Evolutionary conservation across 305 asterid genomes (phyloP), one percentile per base, ranked within the genome.

Genomic region (Fraxinus greggii): DNA sequence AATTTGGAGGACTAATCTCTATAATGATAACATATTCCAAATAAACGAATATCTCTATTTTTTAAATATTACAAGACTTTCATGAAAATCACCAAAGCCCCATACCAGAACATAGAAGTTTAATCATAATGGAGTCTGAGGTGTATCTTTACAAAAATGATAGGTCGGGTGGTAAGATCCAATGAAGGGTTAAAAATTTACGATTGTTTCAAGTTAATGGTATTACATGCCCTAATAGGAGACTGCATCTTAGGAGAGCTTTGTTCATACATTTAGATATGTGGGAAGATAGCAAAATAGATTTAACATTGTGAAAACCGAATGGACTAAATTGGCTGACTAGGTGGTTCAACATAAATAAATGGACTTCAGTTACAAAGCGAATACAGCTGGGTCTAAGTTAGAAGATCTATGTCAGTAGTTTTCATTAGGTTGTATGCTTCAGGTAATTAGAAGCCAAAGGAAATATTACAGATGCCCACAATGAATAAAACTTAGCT

Each of bases 291-390:
- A 5, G 35, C 80, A 21, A 59, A 59, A 59, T 59, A 21, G 69
- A 59, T 21, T 21, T 59, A 59, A 21, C 29, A 7, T 59, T 21
- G 69, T 59, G 69, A 7, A 59, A 59, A 59, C 29, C 29, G 21
- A 65, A 29, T 75, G 36, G 38, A 77, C 35, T 28, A 76, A 75
- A 76, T 78, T 69, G 59, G 65, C 76, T 51, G 28, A 26, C 72
- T 28, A 80, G 48, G 5, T 72, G 56, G 77, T 80, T 72, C 76
- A 77, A 48, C 28, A 28, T 24, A 59, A 28, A 77, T 67, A 51
- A 72, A 75, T 32, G 69, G 35, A 65, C 80, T 76, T 65, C 81
- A 81, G 61, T 76, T 38, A 63, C 76, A 59, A 40, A 31, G 33
- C 32, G 51, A 72, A 19, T 15, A 40, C 26, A 65, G 12, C 10